Evolutionary conservation across 768 basidiomycete species (phyloP).

Genomic region (Kwoniella dejecticola): DNA sequence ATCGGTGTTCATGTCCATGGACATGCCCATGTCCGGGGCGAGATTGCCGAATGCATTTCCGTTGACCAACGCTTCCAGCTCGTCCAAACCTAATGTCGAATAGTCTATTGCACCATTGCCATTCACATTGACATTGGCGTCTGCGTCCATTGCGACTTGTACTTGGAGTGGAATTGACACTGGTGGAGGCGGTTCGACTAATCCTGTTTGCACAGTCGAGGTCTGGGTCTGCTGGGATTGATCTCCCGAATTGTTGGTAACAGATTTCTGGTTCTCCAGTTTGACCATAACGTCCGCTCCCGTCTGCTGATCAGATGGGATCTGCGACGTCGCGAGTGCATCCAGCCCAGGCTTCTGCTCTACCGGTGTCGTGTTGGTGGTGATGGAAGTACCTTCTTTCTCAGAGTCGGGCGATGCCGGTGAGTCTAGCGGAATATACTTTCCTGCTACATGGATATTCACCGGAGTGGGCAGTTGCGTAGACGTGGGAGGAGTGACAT

Average conservation of each 20-base stretch:
- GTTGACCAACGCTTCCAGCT: constrained; percentile 17
- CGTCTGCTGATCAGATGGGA: too few relatives aligned
- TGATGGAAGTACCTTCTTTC: too few relatives aligned
- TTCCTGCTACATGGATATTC: constrained; percentile 2
- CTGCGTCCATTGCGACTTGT: neutral
- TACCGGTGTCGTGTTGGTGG: neutral
- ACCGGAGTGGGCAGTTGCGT: constrained; percentile 14
- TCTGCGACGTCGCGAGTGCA: neutral
- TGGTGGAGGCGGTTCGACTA: constrained; percentile 4
- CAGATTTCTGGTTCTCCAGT: too few relatives aligned
- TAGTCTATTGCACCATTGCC: constrained; percentile 10
- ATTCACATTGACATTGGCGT: too few relatives aligned
- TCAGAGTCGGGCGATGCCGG: neutral
- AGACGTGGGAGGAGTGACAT: constrained; percentile 6
- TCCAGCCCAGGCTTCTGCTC: neutral
- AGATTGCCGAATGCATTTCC: constrained; percentile 12
- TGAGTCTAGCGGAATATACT: neutral
- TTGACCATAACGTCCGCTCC: too few relatives aligned
- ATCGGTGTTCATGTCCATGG: neutral
- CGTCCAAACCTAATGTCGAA: constrained; percentile 15
- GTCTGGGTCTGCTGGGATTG: neutral
- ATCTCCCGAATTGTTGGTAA: neutral
- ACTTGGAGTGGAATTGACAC: neutral
- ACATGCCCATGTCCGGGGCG: neutral
- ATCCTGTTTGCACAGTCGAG: neutral